Evolutionary conservation across 148 eudicot species (phyloP), one percentile per base, ranked within the genome.

Genomic region (Fagopyrum homotropicum): DNA sequence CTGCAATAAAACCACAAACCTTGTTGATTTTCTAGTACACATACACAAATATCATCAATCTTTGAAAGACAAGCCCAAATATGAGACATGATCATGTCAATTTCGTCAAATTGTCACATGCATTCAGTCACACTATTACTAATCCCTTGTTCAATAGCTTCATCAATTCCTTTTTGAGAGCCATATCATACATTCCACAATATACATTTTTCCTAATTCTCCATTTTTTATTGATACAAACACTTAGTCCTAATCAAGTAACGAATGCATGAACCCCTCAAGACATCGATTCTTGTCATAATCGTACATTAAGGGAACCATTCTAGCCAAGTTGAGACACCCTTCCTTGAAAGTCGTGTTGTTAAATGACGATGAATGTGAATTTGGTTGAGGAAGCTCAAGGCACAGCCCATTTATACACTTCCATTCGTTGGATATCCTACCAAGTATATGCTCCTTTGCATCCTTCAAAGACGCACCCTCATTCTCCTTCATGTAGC

Each of bases 401-500:
- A 66, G 47, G 47, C 71, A 35, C 0, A 66, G 19, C 46, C 19
- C 46, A 6, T 66, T 66, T 46, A 66, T 1, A 9, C 9, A 43
- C 71, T 72, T 71, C 73, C 73, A 71, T 46, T 47, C 17, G 19
- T 47, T 10, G n/a, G 51, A 71, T 45, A 71, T 46, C 35, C 26
- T 9, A 5, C 12, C 52, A 14, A 45, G 14, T n/a, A 47, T 44
- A 17, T 71, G 73, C 16, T 71, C 73, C 40, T 49, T 46, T 15
- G 73, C 52, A 45, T 22, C 51, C 30, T 64, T 40, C 70, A 64
- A 4, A 35, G 46, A 35, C 46, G n/a, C 17, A 0, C 70, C 44
- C 40, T 64, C 46, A 6, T 64, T 17, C 17, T 71, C 73, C 30
- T 71, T 71, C 51, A 71, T 46, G 40, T 71, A 71, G 50, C 73